Evolutionary conservation across 2,329 filamentous ascomycete species (phyloP).

Genomic region (Microcyclospora tardicrescens): DNA sequence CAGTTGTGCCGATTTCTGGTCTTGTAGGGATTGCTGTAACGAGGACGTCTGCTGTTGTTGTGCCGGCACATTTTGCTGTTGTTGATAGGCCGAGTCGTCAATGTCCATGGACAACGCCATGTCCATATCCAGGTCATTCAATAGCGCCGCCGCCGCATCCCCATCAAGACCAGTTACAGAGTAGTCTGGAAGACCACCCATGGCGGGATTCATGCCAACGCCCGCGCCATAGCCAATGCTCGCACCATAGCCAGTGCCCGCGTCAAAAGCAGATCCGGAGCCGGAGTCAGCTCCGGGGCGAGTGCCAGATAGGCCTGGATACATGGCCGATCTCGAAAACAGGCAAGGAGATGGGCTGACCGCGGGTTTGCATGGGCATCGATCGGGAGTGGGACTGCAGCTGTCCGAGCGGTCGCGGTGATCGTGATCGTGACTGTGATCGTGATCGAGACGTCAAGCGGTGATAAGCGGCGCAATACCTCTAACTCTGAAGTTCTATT

Average conservation of each 20-base stretch:
- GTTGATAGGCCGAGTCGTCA: slow-evolving; percentile 20
- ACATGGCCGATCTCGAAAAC: too few species aligned
- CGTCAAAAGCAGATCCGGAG: too few species aligned
- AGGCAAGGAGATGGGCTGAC: too few species aligned
- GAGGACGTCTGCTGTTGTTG: slow-evolving; percentile 12
- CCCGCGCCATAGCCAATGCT: background rate
- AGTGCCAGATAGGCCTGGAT: background rate
- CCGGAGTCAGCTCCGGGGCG: background rate
- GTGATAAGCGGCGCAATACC: too few species aligned
- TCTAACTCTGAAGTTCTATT: too few species aligned
- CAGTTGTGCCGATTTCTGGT: background rate
- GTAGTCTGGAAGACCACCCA: background rate
- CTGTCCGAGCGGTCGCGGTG: too few species aligned
- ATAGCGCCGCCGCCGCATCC: slow-evolving; percentile 19
- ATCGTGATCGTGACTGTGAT: too few species aligned
- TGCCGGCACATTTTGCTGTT: slow-evolving; percentile 12
- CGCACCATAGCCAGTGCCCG: background rate
- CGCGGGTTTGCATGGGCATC: too few species aligned
- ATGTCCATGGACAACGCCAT: slow-evolving; percentile 36
- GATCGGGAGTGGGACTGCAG: too few species aligned
- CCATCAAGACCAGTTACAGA: background rate
- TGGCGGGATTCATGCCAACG: background rate
- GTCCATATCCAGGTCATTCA: slow-evolving; percentile 32
- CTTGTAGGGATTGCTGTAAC: slow-evolving; percentile 8
- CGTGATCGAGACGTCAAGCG: too few species aligned